phyloP scores from a whole-genome alignment of 768 basidiomycete genomes.

The Suillus fuscotomentosus region DNA sequence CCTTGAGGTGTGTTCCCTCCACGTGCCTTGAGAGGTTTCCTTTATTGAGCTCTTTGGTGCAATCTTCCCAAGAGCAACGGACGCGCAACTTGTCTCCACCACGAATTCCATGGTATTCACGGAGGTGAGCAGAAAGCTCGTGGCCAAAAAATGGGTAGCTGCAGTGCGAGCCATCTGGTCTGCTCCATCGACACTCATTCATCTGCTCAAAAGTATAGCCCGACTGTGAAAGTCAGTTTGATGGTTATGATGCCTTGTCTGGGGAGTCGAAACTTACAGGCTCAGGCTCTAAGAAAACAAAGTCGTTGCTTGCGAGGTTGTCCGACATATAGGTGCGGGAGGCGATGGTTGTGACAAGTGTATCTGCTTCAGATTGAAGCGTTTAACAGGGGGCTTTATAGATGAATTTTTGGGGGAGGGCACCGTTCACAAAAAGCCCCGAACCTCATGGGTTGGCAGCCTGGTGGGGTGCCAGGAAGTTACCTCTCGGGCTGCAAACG shows the following conservation, averaged over 20 bases:
- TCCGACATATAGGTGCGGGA: background rate
- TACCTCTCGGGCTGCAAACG: no score
- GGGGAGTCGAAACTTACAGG: background rate
- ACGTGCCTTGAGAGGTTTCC: slow-evolving; percentile 25
- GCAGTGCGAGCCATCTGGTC: background rate
- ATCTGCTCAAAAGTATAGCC: no score
- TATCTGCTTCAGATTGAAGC: background rate
- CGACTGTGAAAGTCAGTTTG: background rate
- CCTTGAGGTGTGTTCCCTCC: slow-evolving; percentile 22
- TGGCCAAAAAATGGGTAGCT: background rate
- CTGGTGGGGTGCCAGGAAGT: background rate
- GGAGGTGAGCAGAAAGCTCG: slow-evolving; percentile 23
- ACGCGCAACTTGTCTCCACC: slow-evolving; percentile 15
- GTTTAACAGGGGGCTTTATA: background rate
- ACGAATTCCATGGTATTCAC: slow-evolving; percentile 14
- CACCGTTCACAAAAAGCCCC: background rate
- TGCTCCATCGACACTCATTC: background rate
- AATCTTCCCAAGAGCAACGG: slow-evolving; percentile 18
- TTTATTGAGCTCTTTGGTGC: slow-evolving; percentile 18
- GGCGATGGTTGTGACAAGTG: background rate
- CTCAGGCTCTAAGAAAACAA: no score
- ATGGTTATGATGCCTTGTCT: background rate
- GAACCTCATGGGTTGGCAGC: background rate
- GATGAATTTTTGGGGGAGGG: background rate
- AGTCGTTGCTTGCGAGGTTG: background rate